Percentiles rank a stretch among this genome's conserved stretches.
Conservation (phyloP, 2,329 filamentous ascomycete genomes). For the Fusarium pseudograminearum region DNA sequence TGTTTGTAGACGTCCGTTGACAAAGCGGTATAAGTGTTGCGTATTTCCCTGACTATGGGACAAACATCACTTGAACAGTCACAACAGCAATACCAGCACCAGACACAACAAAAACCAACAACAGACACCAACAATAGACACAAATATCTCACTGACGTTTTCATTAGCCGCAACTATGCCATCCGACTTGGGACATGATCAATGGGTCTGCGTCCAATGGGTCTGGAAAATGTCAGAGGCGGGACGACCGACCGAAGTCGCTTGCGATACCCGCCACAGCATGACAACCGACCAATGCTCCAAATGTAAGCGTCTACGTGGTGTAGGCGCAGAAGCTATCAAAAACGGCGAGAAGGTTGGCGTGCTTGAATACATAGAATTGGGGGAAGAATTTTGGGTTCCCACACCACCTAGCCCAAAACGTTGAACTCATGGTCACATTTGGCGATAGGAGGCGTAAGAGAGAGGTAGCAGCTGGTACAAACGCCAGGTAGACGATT, state of each 20-base stretch:
- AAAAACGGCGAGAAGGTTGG: neutral
- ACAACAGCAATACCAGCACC: too few relatives aligned
- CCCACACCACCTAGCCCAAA: too few relatives aligned
- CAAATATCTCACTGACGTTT: fast-evolving
- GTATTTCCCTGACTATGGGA: too few relatives aligned
- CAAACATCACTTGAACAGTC: too few relatives aligned
- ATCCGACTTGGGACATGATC: neutral
- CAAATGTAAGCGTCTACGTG: too few relatives aligned
- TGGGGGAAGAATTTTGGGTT: neutral
- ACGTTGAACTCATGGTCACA: neutral
- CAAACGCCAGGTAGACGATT: neutral
- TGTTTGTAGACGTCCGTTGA: neutral
- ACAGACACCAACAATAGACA: too few relatives aligned
- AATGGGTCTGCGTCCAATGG: neutral
- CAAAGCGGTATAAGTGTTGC: neutral
- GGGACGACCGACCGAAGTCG: too few relatives aligned
- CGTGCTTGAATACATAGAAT: fast-evolving
- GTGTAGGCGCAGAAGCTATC: neutral
- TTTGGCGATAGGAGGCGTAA: fast-evolving
- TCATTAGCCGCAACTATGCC: neutral
- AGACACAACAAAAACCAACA: too few relatives aligned
- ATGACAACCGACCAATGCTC: too few relatives aligned
- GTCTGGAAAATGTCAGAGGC: too few relatives aligned
- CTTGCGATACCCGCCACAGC: too few relatives aligned
- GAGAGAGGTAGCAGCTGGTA: neutral